Base-by-base conservation (phyloP, 1,284 basidiomycete species). In the Naganishia sp. region DNA sequence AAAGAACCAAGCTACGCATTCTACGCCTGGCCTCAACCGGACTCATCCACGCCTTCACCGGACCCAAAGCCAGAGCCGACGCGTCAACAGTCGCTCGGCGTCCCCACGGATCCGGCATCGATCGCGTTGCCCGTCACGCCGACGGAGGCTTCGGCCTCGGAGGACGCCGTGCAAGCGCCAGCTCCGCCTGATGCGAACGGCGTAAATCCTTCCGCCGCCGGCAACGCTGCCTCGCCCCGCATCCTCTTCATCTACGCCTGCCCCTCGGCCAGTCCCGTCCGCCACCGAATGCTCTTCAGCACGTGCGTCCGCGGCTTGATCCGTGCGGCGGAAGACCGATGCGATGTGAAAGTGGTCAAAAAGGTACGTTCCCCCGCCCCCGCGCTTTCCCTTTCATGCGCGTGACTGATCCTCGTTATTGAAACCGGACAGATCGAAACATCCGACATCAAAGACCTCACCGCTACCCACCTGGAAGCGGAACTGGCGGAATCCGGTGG, bases 171-270 rank as follows among this genome's bases (percentile, higher is more conserved):
- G 21, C 21, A 21, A 21, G 21, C 21, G 21, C 21, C 21, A 21
- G 21, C 21, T 21, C 21, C 21, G 21, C 21, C 21, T 21, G 21
- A 21, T 21, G 21, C 21, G 21, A 21, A 21, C 21, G 21, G 21
- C 21, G 21, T 21, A 21, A 21, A 21, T 21, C 21, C 21, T 0
- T 21, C 21, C 21, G 21, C 21, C 21, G 21, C 21, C 21, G 21
- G 21, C 21, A 21, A 21, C 21, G 21, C 21, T 21, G 21, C 21
- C 21, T 21, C 49, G 21, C 49, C 64, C 15, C 61, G 69, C 31
- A 64, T 80, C n/a, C 87, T 90, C 46, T 92, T 92, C 78, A 89
- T 94, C 68, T 95, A 95, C 79, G 89, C 88, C 43, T 94, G 92
- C 76, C 92, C 92, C 0, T 84, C 87, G 1, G 76, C 80, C 13